Conservation (phyloP, 352 stramenopile species). For the Phytophthora pinifolia region DNA sequence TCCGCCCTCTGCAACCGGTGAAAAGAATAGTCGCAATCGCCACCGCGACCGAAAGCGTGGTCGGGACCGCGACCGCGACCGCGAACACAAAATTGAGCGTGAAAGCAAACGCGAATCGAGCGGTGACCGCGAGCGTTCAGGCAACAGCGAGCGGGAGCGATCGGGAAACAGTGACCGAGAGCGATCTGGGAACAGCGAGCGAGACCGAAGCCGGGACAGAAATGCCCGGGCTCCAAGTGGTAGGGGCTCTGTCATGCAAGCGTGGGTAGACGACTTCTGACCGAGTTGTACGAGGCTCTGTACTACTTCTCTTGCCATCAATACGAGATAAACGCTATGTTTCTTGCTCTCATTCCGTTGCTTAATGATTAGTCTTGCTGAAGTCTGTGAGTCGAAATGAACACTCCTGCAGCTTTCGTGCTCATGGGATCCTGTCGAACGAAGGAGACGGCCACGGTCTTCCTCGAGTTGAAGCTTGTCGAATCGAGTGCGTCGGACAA, state of each 20-base stretch:
- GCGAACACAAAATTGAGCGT: slow-evolving; percentile 30
- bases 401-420: no score
- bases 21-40: slow-evolving; percentile 19
- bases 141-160: slow-evolving; percentile 15
- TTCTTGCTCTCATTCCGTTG: neutral
- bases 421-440: no score
- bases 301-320: slow-evolving; percentile 1
- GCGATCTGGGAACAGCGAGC: slow-evolving; percentile 16
- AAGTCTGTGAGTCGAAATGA: no score
- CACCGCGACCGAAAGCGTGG: slow-evolving; percentile 21
- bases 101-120: slow-evolving; percentile 27
- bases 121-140: slow-evolving; percentile 28
- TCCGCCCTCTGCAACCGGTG: slow-evolving; percentile 6
- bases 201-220: slow-evolving; percentile 30
- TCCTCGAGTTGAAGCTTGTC: no score
- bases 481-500: no score
- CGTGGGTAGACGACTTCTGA: slow-evolving; percentile 62
- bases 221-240: slow-evolving; percentile 22
- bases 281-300: neutral
- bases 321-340: slow-evolving; percentile 1
- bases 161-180: slow-evolving; percentile 11
- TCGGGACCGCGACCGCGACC: slow-evolving; percentile 24
- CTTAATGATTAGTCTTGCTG: no score
- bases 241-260: slow-evolving; percentile 67
- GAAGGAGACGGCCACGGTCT: no score